Conservation (phyloP, 1,284 basidiomycete species). For the Neolentinus lepideus region DNA sequence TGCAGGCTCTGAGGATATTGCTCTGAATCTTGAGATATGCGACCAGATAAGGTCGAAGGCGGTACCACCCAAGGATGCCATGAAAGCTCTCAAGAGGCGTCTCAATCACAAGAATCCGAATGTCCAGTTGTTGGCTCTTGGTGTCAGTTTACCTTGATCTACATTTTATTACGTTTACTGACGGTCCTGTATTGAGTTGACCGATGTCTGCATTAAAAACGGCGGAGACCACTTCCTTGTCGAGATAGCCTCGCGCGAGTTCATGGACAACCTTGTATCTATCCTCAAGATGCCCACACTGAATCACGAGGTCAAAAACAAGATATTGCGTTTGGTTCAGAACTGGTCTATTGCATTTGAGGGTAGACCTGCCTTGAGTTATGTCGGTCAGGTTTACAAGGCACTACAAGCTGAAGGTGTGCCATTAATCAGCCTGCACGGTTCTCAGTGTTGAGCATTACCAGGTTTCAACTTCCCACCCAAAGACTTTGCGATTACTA, state of each 20-base stretch:
- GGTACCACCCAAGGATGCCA: constrained; percentile 79
- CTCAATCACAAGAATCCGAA: constrained; percentile 95
- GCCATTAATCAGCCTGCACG: constrained; percentile 10
- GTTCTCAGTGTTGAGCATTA: background rate
- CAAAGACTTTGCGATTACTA: constrained; percentile 60
- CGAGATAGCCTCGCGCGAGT: constrained; percentile 84
- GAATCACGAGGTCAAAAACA: constrained; percentile 81
- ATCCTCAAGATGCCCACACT: constrained; percentile 68
- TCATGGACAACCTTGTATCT: constrained; percentile 88
- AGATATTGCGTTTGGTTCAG: constrained; percentile 78
- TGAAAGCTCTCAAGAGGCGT: constrained; percentile 84
- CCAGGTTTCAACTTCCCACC: constrained; percentile 81
- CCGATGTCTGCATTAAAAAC: constrained; percentile 96
- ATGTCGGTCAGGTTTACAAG: constrained; percentile 77
- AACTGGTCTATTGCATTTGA: constrained; percentile 92
- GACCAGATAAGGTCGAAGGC: constrained; percentile 95
- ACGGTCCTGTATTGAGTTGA: constrained; percentile 44
- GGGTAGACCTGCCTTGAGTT: constrained; percentile 68
- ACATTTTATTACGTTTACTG: constrained; percentile 10
- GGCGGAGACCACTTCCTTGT: constrained; percentile 88
- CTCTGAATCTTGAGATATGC: constrained; percentile 91
- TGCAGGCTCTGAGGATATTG: constrained; percentile 82
- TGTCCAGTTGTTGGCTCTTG: constrained; percentile 83
- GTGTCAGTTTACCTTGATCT: constrained; percentile 44
- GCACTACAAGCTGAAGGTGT: constrained; percentile 69